A percentile compares a stretch with the other conserved stretches of the same genome.
These are phyloP conservation scores for Candida boleticola DNA, from an alignment of 805 yeast species.

Conservation along the genomic window DNA sequence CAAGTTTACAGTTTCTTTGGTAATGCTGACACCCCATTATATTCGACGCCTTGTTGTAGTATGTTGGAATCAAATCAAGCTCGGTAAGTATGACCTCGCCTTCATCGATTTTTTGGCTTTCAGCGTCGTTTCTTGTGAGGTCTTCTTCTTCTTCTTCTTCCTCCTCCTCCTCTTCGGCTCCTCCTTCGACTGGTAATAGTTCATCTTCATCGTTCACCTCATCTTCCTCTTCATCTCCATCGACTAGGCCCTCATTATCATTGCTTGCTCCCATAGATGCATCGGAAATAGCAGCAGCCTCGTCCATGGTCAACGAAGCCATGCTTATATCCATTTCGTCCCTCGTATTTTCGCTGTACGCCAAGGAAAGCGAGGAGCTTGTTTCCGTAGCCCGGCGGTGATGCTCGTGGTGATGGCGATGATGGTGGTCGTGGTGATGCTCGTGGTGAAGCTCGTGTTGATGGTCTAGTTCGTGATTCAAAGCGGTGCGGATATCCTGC, in stretches of 20 bases:
- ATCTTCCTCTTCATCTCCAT: slow-evolving; percentile 8
- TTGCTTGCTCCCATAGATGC: not conserved
- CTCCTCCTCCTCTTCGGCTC: slow-evolving; percentile 3
- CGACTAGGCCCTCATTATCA: too few species aligned
- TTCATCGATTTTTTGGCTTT: slow-evolving; percentile 9
- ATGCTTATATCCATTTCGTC: not conserved
- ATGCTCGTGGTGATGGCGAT: not conserved
- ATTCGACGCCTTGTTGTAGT: slow-evolving; percentile 39
- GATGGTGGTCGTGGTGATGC: not conserved
- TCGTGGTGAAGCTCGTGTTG: not conserved
- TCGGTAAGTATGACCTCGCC: slow-evolving; percentile 47
- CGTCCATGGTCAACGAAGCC: not conserved
- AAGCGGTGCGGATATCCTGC: slow-evolving; percentile 12
- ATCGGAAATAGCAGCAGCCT: not conserved
- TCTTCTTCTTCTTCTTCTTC: not conserved
- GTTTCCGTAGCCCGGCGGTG: not conserved
- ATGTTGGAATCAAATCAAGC: slow-evolving; percentile 49
- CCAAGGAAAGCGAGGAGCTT: not conserved
- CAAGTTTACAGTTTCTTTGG: slow-evolving; percentile 77
- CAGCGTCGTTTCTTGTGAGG: not conserved
- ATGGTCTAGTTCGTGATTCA: slow-evolving; percentile 3
- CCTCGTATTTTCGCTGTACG: not conserved
- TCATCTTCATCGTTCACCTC: slow-evolving; percentile 4
- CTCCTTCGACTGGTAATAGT: not conserved
- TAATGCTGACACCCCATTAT: slow-evolving; percentile 80